Base-by-base conservation (phyloP, 2,329 filamentous ascomycete species). In the Diaporthe sp. region DNA sequence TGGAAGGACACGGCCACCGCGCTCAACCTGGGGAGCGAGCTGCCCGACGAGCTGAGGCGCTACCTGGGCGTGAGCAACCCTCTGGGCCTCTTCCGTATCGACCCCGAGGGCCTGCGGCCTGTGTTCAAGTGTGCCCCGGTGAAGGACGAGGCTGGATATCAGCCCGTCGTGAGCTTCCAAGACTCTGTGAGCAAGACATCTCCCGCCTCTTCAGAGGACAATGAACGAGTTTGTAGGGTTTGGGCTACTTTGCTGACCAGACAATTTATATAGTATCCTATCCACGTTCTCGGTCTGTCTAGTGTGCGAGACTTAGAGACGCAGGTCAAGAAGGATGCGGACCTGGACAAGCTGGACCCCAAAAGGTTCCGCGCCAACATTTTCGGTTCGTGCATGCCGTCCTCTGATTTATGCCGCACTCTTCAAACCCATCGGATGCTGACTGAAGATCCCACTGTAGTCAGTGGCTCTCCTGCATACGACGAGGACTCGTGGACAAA, bases 301-400 rank as follows among this genome's bases (percentile, higher is more conserved):
- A 94, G 91, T 77, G 86, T 95, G 31, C 88, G 89, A 67, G 88
- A 91, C 67, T 87, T 94, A 37, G 90, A 92, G 76, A 83, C 85
- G 2, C 85, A 89, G 63, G 87, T 94, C 10, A 25, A 88, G 1
- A 88, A 87, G 78, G 87, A 88, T 68, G 84, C 87, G 34, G 80
- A 80, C 9, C 81, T 89, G 25, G 85, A 87, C 39, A 84, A 87
- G 39, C 86, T 95, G 0, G 90, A 93, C 74, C 89, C 90, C 12
- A 84, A 89, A 22, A 89, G 92, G 17, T 95, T 94, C 83, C 89
- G 94, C 34, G 90, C 93, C 51, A 95, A 96, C 79, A 91, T 96
- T 47, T 92, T 94, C 78, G 84, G 90, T 92, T 83, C 82, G 85
- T 78, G 2, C 20, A 28, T n/a, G 8, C 65, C 15, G 4, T 37